Evolutionary conservation across 805 yeast species (phyloP).

Genomic region (Saccharomycopsis javanensis): DNA sequence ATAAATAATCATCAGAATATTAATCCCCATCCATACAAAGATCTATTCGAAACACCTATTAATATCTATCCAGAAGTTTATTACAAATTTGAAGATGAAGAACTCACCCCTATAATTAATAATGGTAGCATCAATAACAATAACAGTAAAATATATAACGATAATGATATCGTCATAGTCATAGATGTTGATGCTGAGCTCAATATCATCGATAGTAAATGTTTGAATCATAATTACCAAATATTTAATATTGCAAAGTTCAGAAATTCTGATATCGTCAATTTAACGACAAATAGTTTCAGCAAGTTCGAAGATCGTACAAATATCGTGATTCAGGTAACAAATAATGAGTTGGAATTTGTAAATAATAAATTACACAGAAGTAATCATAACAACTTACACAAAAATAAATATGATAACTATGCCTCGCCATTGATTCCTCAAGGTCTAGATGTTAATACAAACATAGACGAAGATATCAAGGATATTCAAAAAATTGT

Average conservation of each 20-base stretch:
- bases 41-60: constrained; percentile 10
- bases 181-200: constrained; percentile 16
- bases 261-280: constrained; percentile 2
- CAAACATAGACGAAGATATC: constrained; percentile 4
- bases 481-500: constrained; percentile 14
- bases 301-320: background rate
- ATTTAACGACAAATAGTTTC: constrained; percentile 2
- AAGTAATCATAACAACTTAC: constrained; percentile 1
- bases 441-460: background rate
- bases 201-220: constrained; percentile 8
- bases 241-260: constrained; percentile 8
- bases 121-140: background rate
- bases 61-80: constrained; percentile 18
- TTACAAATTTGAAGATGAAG: constrained; percentile 16
- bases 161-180: constrained; percentile 13
- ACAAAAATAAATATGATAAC: background rate
- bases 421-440: background rate
- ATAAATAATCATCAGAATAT: background rate
- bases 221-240: constrained; percentile 16
- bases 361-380: background rate
- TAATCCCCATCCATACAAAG: background rate
- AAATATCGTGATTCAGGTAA: constrained; percentile 6
- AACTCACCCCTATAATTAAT: background rate
- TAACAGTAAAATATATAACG: constrained; percentile 1
- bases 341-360: background rate